Conservation (phyloP, 75 land plant genomes). For the Larix kaempferi region DNA sequence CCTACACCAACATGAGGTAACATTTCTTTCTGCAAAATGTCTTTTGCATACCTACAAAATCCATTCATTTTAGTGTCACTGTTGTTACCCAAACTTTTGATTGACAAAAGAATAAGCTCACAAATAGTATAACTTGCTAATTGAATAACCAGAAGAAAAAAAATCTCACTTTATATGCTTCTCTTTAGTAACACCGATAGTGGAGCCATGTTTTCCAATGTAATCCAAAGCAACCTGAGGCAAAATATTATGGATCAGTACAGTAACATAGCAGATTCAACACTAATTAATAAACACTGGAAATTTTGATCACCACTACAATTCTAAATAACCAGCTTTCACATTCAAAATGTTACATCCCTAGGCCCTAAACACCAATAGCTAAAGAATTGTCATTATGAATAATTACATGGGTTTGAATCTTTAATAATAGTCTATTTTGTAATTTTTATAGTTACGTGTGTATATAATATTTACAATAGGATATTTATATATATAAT, state of each 20-base stretch:
- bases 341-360: too few relatives aligned
- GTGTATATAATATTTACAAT: too few relatives aligned
- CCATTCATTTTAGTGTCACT: background rate
- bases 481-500: too few relatives aligned
- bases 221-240: constrained; percentile 90
- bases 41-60: constrained; percentile 80
- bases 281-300: background rate
- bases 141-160: background rate
- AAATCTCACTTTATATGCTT: constrained; percentile 90
- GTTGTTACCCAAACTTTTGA: too few relatives aligned
- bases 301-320: background rate
- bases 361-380: too few relatives aligned
- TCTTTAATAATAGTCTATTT: too few relatives aligned
- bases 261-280: too few relatives aligned
- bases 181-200: constrained; percentile 97
- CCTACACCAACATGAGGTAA: constrained; percentile 95
- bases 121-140: background rate
- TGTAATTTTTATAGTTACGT: too few relatives aligned
- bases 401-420: too few relatives aligned
- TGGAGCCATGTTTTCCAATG: constrained; percentile 94
- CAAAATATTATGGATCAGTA: too few relatives aligned
- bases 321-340: background rate
- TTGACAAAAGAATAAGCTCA: too few relatives aligned
- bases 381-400: too few relatives aligned
- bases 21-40: constrained; percentile 98